Evolutionary conservation across 148 eudicot genomes (phyloP).

Genomic region (Beta vulgaris): DNA sequence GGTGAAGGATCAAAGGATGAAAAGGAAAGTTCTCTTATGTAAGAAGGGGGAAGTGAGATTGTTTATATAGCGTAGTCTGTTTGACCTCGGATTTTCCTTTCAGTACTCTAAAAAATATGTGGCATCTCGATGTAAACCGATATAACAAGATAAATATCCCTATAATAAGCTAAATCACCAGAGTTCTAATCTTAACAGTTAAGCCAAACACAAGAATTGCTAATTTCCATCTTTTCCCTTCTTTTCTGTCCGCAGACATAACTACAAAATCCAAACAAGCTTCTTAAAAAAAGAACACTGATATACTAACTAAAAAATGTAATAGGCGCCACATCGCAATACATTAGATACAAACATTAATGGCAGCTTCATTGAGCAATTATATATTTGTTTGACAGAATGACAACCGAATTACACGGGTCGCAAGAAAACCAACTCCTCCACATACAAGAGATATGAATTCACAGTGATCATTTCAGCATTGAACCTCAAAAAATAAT

Average conservation of each 20-base stretch:
- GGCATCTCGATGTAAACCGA: too few species aligned
- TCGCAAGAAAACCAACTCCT: constrained; percentile 16
- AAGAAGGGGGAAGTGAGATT: too few species aligned
- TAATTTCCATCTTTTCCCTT: neutral
- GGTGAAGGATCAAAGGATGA: too few species aligned
- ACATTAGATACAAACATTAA: constrained; percentile 13
- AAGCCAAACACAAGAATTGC: neutral
- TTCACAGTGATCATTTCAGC: constrained; percentile 2
- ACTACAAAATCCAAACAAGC: neutral
- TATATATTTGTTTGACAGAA: constrained; percentile 1
- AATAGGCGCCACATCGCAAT: neutral
- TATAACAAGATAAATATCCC: too few species aligned
- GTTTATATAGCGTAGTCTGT: too few species aligned
- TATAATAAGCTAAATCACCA: too few species aligned
- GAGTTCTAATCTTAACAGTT: neutral
- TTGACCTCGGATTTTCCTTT: too few species aligned
- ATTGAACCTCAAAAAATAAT: neutral
- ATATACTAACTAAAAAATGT: neutral
- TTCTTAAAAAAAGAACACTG: neutral
- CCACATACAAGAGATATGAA: constrained; percentile 19
- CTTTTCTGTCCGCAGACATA: neutral
- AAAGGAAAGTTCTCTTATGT: too few species aligned
- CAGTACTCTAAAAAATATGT: too few species aligned
- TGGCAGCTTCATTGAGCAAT: constrained; percentile 14
- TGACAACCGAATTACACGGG: neutral